Evolutionary conservation across 1,284 basidiomycete genomes (phyloP), one percentile per base, ranked within the genome.

Genomic region (Jaminaea rosea): DNA sequence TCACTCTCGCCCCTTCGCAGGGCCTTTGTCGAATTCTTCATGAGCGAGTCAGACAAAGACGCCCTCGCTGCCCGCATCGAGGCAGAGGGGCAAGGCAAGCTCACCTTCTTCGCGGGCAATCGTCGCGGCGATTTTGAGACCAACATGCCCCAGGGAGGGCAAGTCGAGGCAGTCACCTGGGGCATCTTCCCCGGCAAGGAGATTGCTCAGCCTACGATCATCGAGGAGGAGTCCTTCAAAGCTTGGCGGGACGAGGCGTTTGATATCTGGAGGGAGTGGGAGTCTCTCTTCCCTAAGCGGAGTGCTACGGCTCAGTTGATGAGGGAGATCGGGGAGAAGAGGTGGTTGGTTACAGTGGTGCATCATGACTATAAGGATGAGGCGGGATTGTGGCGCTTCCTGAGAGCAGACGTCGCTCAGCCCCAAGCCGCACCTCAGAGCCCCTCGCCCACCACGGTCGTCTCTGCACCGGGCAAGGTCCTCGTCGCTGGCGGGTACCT

Each of bases 21-120:
- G 76, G 82, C 86, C 3, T 99, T 97, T 71, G 90, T 97, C 5
- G 93, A 99, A 76, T 93, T 97, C 73, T 98, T 98, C 72, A 86
- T 86, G 34, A 69, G 65, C 5, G 79, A 80, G 44, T 74, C 79
- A 17, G 83, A 86, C 58, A 82, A 94, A 21, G 78, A 83, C 32
- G 69, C 65, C 51, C 79, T 96, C 32, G 82, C 84, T 70, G 69
- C 77, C 53, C 80, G 78, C 59, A 80, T 88, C 1, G 69, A 78
- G 36, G 76, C 77, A 51, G 75, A 78, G 13, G 83, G 82, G 0
- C 73, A 79, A 23, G 84, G 83, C 15, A 32, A 44, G 79, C 81
- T 94, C 39, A 85, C 87, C 67, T 90, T 84, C 74, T 90, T 91
- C 74, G 91, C 93, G 0, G 86, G 82, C 10, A 88, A 90, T 68